Evolutionary conservation across 345 rosid genomes (phyloP).

Genomic region (Salix exigua): DNA sequence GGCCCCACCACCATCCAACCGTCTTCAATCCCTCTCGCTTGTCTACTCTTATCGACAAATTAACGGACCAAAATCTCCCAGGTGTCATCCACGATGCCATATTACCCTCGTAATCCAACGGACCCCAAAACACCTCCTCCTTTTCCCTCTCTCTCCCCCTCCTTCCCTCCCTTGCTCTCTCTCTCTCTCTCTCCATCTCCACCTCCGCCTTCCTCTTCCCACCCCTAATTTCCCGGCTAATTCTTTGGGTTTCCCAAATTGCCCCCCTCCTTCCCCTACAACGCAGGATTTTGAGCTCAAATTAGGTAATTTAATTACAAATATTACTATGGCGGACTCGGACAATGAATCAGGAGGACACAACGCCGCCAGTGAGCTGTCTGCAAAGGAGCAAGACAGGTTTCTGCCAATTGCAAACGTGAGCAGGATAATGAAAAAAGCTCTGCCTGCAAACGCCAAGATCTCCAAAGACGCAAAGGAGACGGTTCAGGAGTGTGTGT

Average conservation of each 20-base stretch:
- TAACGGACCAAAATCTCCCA: slow-evolving; percentile 40
- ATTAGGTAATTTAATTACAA: neutral
- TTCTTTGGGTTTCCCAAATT: neutral
- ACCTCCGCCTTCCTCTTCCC: neutral
- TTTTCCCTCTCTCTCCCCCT: neutral
- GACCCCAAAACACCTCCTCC: slow-evolving; percentile 30
- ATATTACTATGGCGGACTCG: slow-evolving; percentile 51
- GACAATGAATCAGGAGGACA: slow-evolving; percentile 62
- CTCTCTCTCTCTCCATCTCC: neutral
- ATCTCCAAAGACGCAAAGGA: slow-evolving; percentile 77
- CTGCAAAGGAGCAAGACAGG: slow-evolving; percentile 60
- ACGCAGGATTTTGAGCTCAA: neutral
- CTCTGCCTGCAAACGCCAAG: slow-evolving; percentile 68
- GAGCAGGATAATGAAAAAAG: slow-evolving; percentile 77
- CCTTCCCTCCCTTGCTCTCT: neutral
- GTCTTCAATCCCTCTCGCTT: slow-evolving; percentile 8
- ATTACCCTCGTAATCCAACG: slow-evolving; percentile 54
- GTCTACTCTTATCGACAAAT: slow-evolving; percentile 51
- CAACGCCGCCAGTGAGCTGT: slow-evolving; percentile 33
- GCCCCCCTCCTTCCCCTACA: neutral
- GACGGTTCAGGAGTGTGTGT: slow-evolving; percentile 77
- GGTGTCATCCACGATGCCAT: slow-evolving; percentile 45
- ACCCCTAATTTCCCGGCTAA: neutral
- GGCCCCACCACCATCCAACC: slow-evolving; percentile 33
- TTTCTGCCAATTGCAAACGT: slow-evolving; percentile 73